Base-by-base conservation (phyloP, 805 yeast species). In the Candida alai region DNA sequence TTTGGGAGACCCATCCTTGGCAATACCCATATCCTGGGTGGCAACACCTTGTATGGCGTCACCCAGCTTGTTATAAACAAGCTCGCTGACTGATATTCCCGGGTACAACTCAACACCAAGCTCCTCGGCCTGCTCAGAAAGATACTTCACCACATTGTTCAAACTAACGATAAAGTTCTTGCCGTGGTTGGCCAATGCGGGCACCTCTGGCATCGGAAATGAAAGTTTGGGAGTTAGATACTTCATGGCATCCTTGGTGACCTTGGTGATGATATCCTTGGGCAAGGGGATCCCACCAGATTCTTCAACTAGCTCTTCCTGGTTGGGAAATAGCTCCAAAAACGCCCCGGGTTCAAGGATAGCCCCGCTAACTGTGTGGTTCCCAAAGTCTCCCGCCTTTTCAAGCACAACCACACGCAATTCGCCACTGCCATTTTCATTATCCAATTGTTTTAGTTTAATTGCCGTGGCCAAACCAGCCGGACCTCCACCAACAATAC, bases 401-500 rank as follows among this genome's bases (percentile, higher is more conserved):
- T 93, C 98, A 24, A 93, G 64, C 1, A 93, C 87, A 7, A 93
- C 83, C 22, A 93, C 95, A 40, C 98, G 70, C 32, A 87, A 61
- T 32, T 78, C 83, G 14, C 85, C 83, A 16, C 63, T 63, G 1
- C 81, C 83, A 10, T 58, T 52, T 42, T 74, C 80, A 35, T 71
- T 64, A 51, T 89, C 96, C 22, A 90, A 62, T 55, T 89, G 96
- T 57, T 93, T 93, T 38, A 87, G 66, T 45, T 75, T 73, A 42
- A 93, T 93, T 9, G 97, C 97, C 2, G 98, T 82, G 1, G 96
- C 89, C 32, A 93, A 65, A 3, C 98, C 98, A 1, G 97, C 94
- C 5, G 97, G 97, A 0, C 98, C 98, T 22, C 95, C 97, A 27
- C 98, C 98, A 2, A 93, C 95, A 33, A 93, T 87, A 50, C 95